Evolutionary conservation across 306 rosid genomes (phyloP).

Genomic region (Quercus wislizeni): DNA sequence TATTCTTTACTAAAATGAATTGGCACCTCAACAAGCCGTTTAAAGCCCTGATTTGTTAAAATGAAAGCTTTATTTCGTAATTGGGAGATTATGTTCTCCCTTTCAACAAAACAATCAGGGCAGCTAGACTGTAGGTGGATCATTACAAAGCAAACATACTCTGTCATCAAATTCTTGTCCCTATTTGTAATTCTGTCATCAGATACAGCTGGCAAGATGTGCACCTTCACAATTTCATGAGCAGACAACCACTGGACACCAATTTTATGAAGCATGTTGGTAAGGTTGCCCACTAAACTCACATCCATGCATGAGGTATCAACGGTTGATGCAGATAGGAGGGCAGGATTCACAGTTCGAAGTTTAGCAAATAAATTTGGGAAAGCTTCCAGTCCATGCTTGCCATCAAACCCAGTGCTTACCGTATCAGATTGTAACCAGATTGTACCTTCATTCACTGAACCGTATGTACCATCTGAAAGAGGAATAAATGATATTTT

Average conservation of each 20-base stretch:
- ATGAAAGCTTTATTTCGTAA: conserved; percentile 51
- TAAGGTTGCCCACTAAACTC: conserved; percentile 43
- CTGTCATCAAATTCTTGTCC: conserved; percentile 59
- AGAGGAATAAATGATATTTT: conserved; percentile 75
- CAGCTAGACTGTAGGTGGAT: conserved; percentile 73
- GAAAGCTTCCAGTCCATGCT: conserved; percentile 60
- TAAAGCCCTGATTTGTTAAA: conserved; percentile 74
- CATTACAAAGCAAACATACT: conserved; percentile 82
- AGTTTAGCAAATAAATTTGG: conserved; percentile 66
- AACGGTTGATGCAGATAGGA: conserved; percentile 47
- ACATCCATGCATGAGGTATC: conserved; percentile 42
- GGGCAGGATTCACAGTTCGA: conserved; percentile 64
- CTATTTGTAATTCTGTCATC: conserved; percentile 32
- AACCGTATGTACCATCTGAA: conserved; percentile 78
- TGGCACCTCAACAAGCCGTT: conserved; percentile 59
- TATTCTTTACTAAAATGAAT: conserved; percentile 76
- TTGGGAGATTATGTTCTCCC: conserved; percentile 62
- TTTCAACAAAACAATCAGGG: conserved; percentile 57
- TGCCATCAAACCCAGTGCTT: conserved; percentile 49
- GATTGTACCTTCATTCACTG: conserved; percentile 72
- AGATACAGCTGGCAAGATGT: conserved; percentile 72
- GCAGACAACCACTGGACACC: conserved; percentile 86
- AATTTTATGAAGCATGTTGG: conserved; percentile 56
- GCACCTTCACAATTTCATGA: conserved; percentile 82
- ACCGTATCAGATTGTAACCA: conserved; percentile 67